Evolutionary conservation across 2,329 filamentous ascomycete genomes (phyloP).

Genomic region (Lachnellula hyalina): DNA sequence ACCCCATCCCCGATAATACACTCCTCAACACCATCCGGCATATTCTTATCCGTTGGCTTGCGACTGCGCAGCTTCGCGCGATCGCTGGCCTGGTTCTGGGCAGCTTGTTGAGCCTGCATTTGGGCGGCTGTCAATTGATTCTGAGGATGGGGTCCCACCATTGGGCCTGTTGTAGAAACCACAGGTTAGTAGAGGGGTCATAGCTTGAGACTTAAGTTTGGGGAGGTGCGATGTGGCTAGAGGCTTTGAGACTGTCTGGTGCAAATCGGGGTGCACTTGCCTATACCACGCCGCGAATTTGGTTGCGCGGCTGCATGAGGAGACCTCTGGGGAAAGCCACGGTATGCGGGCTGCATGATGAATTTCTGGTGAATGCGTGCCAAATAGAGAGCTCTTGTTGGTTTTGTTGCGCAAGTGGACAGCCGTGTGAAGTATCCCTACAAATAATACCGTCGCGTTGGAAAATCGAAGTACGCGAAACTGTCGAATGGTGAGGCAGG

Average conservation of each 20-base stretch:
- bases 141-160: conserved; percentile 29
- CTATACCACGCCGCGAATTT: conserved; percentile 31
- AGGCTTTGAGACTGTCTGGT: conserved; percentile 12
- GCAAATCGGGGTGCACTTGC: conserved; percentile 26
- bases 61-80: conserved; percentile 73
- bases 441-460: not conserved
- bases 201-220: conserved; percentile 2
- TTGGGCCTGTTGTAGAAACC: conserved; percentile 24
- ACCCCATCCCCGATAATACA: conserved; percentile 77
- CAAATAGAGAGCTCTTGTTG: not conserved
- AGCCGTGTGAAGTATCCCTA: not conserved
- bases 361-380: not conserved
- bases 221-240: conserved; percentile 6
- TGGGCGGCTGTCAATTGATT: conserved; percentile 49
- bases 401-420: not conserved
- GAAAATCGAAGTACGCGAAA: not conserved
- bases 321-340: conserved; percentile 28
- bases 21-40: conserved; percentile 84
- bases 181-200: conserved; percentile 8
- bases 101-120: conserved; percentile 45
- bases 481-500: not conserved
- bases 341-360: conserved; percentile 30
- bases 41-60: conserved; percentile 91
- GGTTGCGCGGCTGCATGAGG: conserved; percentile 24
- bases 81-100: conserved; percentile 51